Evolutionary conservation across 2,329 filamentous ascomycete genomes (phyloP), one percentile per base, ranked within the genome.

Genomic region (Pezizomycotina sp.): DNA sequence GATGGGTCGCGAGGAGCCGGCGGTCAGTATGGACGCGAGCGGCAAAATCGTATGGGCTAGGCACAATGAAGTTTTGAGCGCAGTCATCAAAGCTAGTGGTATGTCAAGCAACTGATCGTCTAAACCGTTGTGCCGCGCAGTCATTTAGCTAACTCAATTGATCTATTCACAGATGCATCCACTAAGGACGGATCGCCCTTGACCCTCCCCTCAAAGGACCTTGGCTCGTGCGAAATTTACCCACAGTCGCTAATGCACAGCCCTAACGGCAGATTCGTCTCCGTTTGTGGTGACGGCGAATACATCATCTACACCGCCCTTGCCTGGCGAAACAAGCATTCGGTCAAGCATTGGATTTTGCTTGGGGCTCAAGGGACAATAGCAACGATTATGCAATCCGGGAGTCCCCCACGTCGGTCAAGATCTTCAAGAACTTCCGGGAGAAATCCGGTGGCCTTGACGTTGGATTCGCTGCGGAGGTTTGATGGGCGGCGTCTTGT

Each of bases 271-370:
- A 74, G 83, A 43, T 89, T 89, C 49, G 80, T 89, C 31, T 78
- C 78, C 12, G 76, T 84, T 2, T 95, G 86, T 48, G 89, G 89
- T 48, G 89, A 98, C 56, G 89, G 89, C 45, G 89, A 98, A 60
- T 98, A 93, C 62, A 95, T 95, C 57, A 92, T 95, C 53, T 95
- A 95, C 63, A 95, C 89, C 18, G 84, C 89, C 37, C 68, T 95
- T 40, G 86, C 86, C 3, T 92, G 91, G 70, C 75, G 89, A 56
- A 95, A 98, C 61, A 93, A 63, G 83, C 83, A 3, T 98, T 98
- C 53, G 89, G 89, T 14, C 84, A 81, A 25, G 89, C 86, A 5
- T 63, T 95, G 34, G 89, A 98, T 60, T 98, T 98, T 57, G 84
- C 80, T 7, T 98, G 89, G 89, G 86, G 78, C 0, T 81, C 80